Conservation (phyloP, 352 stramenopile genomes). For the Pythium myriotylum region DNA sequence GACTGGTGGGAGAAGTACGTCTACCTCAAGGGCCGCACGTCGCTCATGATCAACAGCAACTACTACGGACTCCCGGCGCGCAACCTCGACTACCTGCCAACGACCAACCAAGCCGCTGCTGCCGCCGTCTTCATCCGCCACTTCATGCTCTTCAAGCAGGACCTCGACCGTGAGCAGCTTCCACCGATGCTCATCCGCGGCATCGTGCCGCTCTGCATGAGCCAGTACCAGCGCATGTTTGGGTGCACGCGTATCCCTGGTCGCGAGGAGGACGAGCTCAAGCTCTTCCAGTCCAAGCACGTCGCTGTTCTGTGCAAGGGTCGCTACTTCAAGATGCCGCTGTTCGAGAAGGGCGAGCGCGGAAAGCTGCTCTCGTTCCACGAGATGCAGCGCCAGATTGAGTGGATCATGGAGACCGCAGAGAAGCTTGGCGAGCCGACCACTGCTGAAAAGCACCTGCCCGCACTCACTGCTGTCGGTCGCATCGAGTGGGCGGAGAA, state of each 20-base stretch:
- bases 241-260: constrained; percentile 88
- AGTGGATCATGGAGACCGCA: constrained; percentile 64
- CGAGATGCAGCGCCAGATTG: constrained; percentile 82
- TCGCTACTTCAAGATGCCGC: constrained; percentile 88
- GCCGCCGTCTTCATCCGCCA: constrained; percentile 72
- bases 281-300: constrained; percentile 84
- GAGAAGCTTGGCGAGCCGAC: constrained; percentile 36
- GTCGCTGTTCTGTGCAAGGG: constrained; percentile 86
- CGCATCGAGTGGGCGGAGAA: constrained; percentile 90
- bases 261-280: constrained; percentile 81
- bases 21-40: constrained; percentile 86
- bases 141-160: constrained; percentile 88
- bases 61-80: constrained; percentile 85
- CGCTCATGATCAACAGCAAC: constrained; percentile 92
- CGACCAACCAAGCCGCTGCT: constrained; percentile 62
- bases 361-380: constrained; percentile 70
- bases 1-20: constrained; percentile 93
- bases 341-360: constrained; percentile 81
- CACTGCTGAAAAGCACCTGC: constrained; percentile 56
- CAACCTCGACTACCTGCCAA: constrained; percentile 65
- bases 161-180: constrained; percentile 83
- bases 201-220: constrained; percentile 91
- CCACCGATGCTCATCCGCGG: constrained; percentile 81
- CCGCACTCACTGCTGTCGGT: constrained; percentile 78
- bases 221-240: constrained; percentile 90